Percentiles rank a stretch among this genome's conserved stretches.
phyloP scores from a whole-genome alignment of 495 filamentous ascomycete genomes.

The Corynascus novoguineensis region DNA sequence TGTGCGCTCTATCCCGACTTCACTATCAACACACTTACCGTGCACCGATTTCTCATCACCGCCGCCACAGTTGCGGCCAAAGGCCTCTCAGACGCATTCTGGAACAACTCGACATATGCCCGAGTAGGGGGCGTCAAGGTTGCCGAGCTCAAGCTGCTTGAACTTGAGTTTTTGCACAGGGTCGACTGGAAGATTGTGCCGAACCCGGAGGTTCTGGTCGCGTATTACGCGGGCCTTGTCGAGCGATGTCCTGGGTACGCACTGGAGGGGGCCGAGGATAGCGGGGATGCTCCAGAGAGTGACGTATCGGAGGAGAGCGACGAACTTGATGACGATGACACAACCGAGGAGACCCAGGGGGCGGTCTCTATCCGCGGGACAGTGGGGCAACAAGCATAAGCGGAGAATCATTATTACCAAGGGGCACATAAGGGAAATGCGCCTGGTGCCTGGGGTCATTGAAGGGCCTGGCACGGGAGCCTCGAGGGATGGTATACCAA shows the following conservation, averaged over 20 bases:
- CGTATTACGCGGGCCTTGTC: slow-evolving; percentile 86
- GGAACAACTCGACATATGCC: slow-evolving; percentile 95
- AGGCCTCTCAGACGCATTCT: slow-evolving; percentile 91
- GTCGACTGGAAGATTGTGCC: slow-evolving; percentile 97
- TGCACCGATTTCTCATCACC: slow-evolving; percentile 94
- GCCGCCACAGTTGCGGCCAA: slow-evolving; percentile 94
- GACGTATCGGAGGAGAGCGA: slow-evolving; percentile 23
- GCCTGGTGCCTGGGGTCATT: neutral
- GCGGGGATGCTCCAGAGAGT: slow-evolving; percentile 17
- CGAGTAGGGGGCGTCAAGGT: slow-evolving; percentile 87
- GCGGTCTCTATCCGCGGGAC: neutral
- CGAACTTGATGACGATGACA: slow-evolving; percentile 18
- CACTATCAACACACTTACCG: slow-evolving; percentile 88
- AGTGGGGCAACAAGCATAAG: neutral
- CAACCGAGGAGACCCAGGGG: neutral
- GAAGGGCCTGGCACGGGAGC: neutral
- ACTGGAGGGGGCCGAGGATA: slow-evolving; percentile 34
- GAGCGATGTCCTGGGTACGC: slow-evolving; percentile 47
- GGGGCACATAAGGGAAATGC: neutral
- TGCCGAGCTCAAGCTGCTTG: slow-evolving; percentile 82
- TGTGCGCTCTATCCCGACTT: slow-evolving; percentile 89
- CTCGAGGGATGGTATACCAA: neutral
- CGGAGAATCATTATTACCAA: neutral
- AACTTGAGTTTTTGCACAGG: slow-evolving; percentile 84
- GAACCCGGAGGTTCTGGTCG: slow-evolving; percentile 82